Percentiles rank a stretch among this genome's conserved stretches.
phyloP scores from a whole-genome alignment of 495 filamentous ascomycete species.

The Penicillium parvum region DNA sequence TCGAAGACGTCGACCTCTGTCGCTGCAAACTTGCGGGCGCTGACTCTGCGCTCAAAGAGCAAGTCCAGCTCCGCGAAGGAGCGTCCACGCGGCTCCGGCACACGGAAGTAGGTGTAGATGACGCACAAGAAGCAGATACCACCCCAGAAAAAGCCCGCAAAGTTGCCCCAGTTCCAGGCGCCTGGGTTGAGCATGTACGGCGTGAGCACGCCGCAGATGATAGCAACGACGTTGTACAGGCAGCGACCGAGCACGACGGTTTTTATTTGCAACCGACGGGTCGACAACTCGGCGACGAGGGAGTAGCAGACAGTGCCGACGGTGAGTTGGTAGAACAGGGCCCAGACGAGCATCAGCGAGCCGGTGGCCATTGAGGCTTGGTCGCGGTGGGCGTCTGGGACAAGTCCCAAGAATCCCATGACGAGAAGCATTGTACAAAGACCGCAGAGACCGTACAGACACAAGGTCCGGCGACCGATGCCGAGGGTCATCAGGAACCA shows the following conservation, averaged over 20 bases:
- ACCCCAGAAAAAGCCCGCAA: conserved; percentile 80
- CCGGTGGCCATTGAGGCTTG: conserved; percentile 62
- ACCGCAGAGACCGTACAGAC: conserved; percentile 62
- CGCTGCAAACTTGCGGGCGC: conserved; percentile 62
- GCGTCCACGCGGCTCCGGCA: conserved; percentile 67
- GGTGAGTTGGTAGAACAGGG: conserved; percentile 67
- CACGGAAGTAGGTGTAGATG: conserved; percentile 69
- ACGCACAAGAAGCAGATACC: conserved; percentile 69
- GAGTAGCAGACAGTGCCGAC: conserved; percentile 79
- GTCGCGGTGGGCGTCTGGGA: conserved; percentile 47
- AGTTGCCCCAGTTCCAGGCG: conserved; percentile 73
- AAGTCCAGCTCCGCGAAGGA: conserved; percentile 72
- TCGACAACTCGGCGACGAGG: conserved; percentile 69
- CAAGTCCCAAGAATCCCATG: conserved; percentile 70
- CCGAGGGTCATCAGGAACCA: conserved; percentile 69
- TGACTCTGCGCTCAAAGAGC: conserved; percentile 61
- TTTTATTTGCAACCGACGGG: conserved; percentile 71
- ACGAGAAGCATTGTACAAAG: conserved; percentile 64
- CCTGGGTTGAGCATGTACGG: conserved; percentile 72
- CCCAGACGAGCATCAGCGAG: conserved; percentile 67
- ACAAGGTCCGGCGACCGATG: conserved; percentile 67
- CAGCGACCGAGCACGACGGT: conserved; percentile 68
- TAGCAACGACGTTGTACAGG: conserved; percentile 67
- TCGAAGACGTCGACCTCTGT: conserved; percentile 65
- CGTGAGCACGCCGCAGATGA: conserved; percentile 65